Evolutionary conservation across 1,284 basidiomycete species (phyloP), one percentile per base, ranked within the genome.

Genomic region (Limonomyces culmigenus): DNA sequence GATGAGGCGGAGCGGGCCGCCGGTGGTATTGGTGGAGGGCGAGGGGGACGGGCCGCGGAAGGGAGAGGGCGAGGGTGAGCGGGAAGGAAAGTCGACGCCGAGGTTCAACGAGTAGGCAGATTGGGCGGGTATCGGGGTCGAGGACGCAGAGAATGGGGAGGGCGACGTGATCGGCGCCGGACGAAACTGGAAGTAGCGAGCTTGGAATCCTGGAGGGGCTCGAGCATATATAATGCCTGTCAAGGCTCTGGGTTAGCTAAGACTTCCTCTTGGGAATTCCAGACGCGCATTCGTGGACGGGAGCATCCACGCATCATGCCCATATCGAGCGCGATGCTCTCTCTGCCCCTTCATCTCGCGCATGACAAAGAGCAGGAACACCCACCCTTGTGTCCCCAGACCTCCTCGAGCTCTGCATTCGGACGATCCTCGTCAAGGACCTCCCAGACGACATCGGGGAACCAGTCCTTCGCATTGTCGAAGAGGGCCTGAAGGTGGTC

Each of bases 361-460:
- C 12, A 18, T 8, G 19, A 8, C 15, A 34, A 16, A 34, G 36
- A 14, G 19, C 4, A 33, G 34, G 5, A 14, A 21, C 18, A 48
- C 62, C 21, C 16, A 87, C 86, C 86, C 67, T 93, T 92, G 56
- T 93, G 88, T 1, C 84, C 87, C 74, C 80, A 87, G 13, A 91
- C 70, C 41, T 77, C 72, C 35, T 78, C 72, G 25, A 56, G 50
- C 8, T 56, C 48, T 20, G 62, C 57, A 18, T 58, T 54, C 32
- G 59, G 56, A 18, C 58, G 59, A 37, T 65, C 67, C 23, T 66
- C 65, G 18, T 73, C 68, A 33, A 55, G 56, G 16, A 83, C 61
- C 52, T 85, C 76, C 89, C 89, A 95, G 13, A 84, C 74, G 36
- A 96, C 85, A 60, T 95, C 91, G n/a, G 83, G 80, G 51, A 88